Conservation (phyloP, 192 early-diverging fungal species). For the Rhizophagus clarus region DNA sequence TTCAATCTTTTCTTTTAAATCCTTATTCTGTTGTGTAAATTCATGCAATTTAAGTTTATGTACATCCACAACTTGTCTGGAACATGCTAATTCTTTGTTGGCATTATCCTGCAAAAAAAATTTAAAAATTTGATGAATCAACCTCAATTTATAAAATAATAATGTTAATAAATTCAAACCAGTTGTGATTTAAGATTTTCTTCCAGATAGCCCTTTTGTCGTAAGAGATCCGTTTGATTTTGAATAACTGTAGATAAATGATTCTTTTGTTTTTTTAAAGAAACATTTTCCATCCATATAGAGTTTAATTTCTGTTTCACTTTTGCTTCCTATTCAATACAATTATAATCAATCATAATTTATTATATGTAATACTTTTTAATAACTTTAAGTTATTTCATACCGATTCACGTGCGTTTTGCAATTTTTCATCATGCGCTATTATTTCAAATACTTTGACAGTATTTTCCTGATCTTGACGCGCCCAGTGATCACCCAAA, state of each 20-base stretch:
- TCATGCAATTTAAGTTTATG: slow-evolving; percentile 57
- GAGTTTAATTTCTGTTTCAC: slow-evolving; percentile 18
- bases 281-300: slow-evolving; percentile 26
- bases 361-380: background rate
- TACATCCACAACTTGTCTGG: slow-evolving; percentile 47
- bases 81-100: slow-evolving; percentile 63
- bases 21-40: slow-evolving; percentile 54
- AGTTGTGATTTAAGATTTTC: slow-evolving; percentile 25
- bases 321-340: slow-evolving; percentile 3
- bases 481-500: background rate
- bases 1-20: slow-evolving; percentile 63
- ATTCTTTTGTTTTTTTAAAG: slow-evolving; percentile 19
- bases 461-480: slow-evolving; percentile 10
- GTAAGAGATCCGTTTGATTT: slow-evolving; percentile 4
- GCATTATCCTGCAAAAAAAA: slow-evolving; percentile 47
- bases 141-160: background rate
- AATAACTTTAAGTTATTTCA: background rate
- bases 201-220: slow-evolving; percentile 21
- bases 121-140: background rate
- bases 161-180: background rate
- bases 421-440: slow-evolving; percentile 5
- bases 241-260: slow-evolving; percentile 6
- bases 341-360: background rate
- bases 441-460: slow-evolving; percentile 2
- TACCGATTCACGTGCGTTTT: slow-evolving; percentile 4